Conservation (phyloP, 2,329 filamentous ascomycete species). For the Ceratocystis albifundus region DNA sequence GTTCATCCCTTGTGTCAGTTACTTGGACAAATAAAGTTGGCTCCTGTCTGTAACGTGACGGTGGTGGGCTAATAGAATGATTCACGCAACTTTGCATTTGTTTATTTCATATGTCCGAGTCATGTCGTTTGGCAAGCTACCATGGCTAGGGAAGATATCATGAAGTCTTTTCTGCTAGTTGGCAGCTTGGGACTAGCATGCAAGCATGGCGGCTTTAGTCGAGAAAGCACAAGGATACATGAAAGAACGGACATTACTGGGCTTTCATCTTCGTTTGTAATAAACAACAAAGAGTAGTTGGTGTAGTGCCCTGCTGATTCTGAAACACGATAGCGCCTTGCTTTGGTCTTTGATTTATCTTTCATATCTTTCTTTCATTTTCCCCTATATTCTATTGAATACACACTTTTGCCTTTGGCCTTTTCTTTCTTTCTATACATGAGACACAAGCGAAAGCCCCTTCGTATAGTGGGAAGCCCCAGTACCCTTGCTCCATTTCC, state of each 20-base stretch:
- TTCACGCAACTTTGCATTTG: neutral
- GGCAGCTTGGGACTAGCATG: neutral
- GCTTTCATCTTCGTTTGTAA: neutral
- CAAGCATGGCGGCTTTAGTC: neutral
- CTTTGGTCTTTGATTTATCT: no score
- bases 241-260: neutral
- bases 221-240: neutral
- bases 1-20: neutral
- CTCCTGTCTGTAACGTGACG: neutral
- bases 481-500: neutral
- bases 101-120: neutral
- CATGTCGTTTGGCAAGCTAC: neutral
- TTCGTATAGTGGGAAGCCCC: neutral
- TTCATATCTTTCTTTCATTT: no score
- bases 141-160: neutral
- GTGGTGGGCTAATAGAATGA: no score
- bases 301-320: neutral
- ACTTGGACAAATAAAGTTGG: neutral
- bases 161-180: neutral
- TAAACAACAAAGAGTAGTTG: neutral
- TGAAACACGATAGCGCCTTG: neutral
- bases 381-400: no score
- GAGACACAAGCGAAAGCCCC: neutral
- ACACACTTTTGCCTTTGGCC: no score
- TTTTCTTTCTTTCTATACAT: neutral